Percentiles rank a stretch among this genome's conserved stretches.
phyloP scores from a whole-genome alignment of 2,329 filamentous ascomycete species.

The Hypomyces rosellus region DNA sequence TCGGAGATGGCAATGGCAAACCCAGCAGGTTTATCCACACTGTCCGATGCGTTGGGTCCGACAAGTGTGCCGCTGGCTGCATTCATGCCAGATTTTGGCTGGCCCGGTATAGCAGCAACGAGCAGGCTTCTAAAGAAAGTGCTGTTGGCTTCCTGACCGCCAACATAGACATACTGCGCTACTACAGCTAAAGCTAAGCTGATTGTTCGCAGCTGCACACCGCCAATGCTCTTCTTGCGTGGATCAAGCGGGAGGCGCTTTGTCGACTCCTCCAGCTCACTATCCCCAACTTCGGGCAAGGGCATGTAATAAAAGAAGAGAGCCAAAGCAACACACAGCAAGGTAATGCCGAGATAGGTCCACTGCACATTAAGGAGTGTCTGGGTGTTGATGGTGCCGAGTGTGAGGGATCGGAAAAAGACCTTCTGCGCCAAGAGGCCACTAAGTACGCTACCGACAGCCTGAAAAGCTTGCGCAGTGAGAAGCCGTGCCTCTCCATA shows the following conservation, averaged over 20 bases:
- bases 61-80: constrained; percentile 17
- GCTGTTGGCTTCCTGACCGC: constrained; percentile 61
- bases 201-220: constrained; percentile 48
- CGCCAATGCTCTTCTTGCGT: constrained; percentile 40
- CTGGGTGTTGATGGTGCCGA: constrained; percentile 23
- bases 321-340: constrained; percentile 65
- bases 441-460: constrained; percentile 65
- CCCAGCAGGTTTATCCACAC: constrained; percentile 32
- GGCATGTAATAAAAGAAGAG: constrained; percentile 65
- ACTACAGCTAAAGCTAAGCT: constrained; percentile 63
- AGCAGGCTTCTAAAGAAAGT: constrained; percentile 54
- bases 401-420: constrained; percentile 59
- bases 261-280: constrained; percentile 45
- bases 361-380: constrained; percentile 71
- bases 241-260: constrained; percentile 44
- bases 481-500: constrained; percentile 71
- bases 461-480: constrained; percentile 70
- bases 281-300: constrained; percentile 53
- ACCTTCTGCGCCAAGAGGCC: constrained; percentile 66
- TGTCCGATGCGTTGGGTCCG: constrained; percentile 20
- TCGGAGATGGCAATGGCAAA: constrained; percentile 52
- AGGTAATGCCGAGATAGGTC: constrained; percentile 76
- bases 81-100: constrained; percentile 15
- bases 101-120: constrained; percentile 31
- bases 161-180: constrained; percentile 74